phyloP scores from a whole-genome alignment of 306 rosid species.

The Begonia fuchsioides region DNA sequence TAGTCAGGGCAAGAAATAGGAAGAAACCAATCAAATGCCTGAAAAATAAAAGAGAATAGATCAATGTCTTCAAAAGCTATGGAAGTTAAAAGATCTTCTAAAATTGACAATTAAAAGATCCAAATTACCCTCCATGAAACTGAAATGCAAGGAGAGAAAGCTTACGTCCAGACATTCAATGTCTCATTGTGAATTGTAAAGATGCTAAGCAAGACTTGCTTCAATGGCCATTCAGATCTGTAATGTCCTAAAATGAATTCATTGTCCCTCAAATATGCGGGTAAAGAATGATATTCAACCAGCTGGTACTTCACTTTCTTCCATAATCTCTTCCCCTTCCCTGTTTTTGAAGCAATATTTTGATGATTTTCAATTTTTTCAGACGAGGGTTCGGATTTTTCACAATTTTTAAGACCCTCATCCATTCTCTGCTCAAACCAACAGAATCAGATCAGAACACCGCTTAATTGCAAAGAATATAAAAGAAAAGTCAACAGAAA shows the following conservation, averaged over 20 bases:
- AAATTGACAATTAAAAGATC: no score
- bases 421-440: conserved; percentile 16
- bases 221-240: conserved; percentile 84
- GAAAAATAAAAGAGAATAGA: conserved; percentile 9
- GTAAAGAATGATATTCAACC: conserved; percentile 77
- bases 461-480: no score
- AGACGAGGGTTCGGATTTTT: conserved; percentile 11
- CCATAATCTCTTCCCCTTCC: conserved; percentile 69
- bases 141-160: conserved; percentile 1
- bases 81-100: background rate
- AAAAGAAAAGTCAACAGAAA: no score
- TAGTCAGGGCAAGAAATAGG: conserved; percentile 76
- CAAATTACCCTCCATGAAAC: no score
- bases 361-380: conserved; percentile 22
- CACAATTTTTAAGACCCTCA: conserved; percentile 4
- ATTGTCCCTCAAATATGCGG: conserved; percentile 74
- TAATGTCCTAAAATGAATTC: conserved; percentile 73
- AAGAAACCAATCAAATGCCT: conserved; percentile 98
- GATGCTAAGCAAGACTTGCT: conserved; percentile 69
- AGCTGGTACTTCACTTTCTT: conserved; percentile 87
- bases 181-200: conserved; percentile 91
- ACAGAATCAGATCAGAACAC: no score
- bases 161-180: conserved; percentile 98
- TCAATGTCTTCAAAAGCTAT: background rate
- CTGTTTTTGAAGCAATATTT: conserved; percentile 19